Base-by-base conservation (phyloP, 2,329 filamentous ascomycete genomes). In the Ophiostoma sp. region DNA sequence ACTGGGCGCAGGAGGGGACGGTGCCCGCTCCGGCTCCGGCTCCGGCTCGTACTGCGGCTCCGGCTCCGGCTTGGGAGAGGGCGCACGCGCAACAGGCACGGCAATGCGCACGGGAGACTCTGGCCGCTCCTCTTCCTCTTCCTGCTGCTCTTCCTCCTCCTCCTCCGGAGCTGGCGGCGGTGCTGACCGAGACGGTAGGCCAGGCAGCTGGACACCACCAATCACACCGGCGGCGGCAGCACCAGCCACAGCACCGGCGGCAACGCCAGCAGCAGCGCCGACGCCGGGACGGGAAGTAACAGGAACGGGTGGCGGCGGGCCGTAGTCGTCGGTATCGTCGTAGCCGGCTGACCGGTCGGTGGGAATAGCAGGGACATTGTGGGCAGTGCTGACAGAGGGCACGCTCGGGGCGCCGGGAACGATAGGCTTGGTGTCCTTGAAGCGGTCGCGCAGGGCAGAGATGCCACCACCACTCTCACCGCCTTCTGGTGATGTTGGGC, bases 141-240 rank as follows among this genome's bases (percentile, higher is more conserved):
- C 70, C 80, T 84, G 76, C 64, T 78, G 74, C 14, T 84, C 71
- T 42, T 85, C 62, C 9, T 60, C 64, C 47, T 70, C 81, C 68
- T 82, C 82, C 3, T 82, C 80, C 66, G 83, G 85, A 69, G 90
- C 90, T 66, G 87, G 18, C 5, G 45, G 12, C 27, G 64, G 64
- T 14, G n/a, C 49, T 18, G 65, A 36, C 42, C 83, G 68, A 7
- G 64, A 49, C 11, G 98, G 90, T 3, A 95, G 95, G 78, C 94
- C 89, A 14, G 93, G 93, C 73, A 98, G 85, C 65, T 90, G 90
- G 71, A 96, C 89, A 5, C 91, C 91, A 55, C 93, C 92, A 67
- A 96, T 88, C 11, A 92, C 87, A 72, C 95, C 87, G 12, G 89
- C 90, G 67, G 89, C 88, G 69, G 89, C 86, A 42, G 18, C 60